Conservation (phyloP, 768 basidiomycete species). For the Crucibulum laeve region DNA sequence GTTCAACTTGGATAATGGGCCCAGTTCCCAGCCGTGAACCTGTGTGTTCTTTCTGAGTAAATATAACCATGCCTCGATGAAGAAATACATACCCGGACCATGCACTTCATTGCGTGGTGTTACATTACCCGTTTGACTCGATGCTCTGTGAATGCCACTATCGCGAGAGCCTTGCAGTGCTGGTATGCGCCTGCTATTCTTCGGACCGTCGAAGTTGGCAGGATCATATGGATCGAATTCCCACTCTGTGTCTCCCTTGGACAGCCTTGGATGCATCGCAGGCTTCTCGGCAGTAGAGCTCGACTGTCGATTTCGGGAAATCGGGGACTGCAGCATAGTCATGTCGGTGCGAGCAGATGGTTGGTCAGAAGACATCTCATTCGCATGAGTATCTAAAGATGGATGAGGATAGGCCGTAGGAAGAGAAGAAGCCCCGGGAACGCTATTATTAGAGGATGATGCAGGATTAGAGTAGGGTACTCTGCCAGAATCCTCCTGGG, state of each 20-base stretch:
- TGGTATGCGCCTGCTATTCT: background rate
- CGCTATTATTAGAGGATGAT: background rate
- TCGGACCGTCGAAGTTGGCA: constrained; percentile 9
- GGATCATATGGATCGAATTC: constrained; percentile 23
- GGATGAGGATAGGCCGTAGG: no score
- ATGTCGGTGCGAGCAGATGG: background rate
- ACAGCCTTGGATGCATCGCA: no score
- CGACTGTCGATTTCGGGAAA: background rate
- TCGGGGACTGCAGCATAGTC: background rate
- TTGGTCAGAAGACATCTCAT: background rate
- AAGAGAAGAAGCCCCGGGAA: background rate
- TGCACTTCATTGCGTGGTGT: background rate
- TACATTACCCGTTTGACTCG: background rate
- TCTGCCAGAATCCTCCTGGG: background rate
- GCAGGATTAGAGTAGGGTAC: background rate
- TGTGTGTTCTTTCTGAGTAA: no score
- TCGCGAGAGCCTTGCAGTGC: background rate
- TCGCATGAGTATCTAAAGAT: no score
- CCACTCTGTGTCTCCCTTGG: constrained; percentile 6
- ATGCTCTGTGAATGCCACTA: background rate
- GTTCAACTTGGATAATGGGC: no score
- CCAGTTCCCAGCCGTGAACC: no score
- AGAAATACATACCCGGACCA: no score
- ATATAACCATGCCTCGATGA: no score
- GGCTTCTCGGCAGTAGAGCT: background rate